These are phyloP conservation scores for Styphnolobium japonicum DNA, from an alignment of 306 rosid genomes.

Conservation along the genomic window DNA sequence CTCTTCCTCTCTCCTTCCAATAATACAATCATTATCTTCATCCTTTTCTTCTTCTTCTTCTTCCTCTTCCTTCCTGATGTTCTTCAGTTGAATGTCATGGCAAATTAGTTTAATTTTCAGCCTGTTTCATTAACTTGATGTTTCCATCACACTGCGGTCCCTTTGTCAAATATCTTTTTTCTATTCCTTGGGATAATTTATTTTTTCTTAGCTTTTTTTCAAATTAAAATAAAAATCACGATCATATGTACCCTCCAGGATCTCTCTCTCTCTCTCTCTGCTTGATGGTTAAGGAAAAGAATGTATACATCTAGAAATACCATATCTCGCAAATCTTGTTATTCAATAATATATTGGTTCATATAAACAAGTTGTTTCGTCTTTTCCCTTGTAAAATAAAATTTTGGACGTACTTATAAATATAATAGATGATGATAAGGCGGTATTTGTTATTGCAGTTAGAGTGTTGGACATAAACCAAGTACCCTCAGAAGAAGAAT, in stretches of 20 bases:
- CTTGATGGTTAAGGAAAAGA: background rate
- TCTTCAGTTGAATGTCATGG: background rate
- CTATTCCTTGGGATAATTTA: background rate
- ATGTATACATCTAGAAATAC: background rate
- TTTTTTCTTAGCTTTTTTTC: background rate
- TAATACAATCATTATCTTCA: background rate
- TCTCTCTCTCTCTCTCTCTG: background rate
- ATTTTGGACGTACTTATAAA: background rate
- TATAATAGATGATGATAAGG: background rate
- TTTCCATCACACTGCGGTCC: background rate
- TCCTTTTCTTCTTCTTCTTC: background rate
- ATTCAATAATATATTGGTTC: background rate
- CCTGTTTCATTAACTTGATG: background rate
- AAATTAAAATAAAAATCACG: background rate
- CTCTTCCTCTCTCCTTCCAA: background rate
- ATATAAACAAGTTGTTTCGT: background rate
- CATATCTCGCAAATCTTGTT: background rate
- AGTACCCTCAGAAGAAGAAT: slow-evolving; percentile 65
- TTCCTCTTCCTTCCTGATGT: background rate
- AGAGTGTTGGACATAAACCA: slow-evolving; percentile 78
- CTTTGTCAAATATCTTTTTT: no score
- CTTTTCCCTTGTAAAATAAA: background rate
- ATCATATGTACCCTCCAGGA: background rate
- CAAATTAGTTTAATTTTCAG: background rate
- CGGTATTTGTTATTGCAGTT: slow-evolving; percentile 36